Base-by-base conservation (phyloP, 1,284 basidiomycete species). In the Tilletia walkeri region DNA sequence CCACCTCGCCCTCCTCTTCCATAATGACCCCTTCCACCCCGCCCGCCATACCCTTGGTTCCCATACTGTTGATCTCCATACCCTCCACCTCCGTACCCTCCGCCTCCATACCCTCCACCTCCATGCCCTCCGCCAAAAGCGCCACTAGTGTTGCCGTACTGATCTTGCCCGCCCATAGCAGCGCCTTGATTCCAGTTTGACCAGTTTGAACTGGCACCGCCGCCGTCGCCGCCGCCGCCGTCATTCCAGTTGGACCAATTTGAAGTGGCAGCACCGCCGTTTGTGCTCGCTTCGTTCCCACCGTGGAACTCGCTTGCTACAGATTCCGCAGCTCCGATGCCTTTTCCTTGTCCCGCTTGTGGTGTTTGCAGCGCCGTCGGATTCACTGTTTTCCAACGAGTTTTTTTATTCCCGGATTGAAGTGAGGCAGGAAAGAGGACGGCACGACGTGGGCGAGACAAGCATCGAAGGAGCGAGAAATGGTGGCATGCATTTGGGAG, bases 1-100 rank as follows among this genome's bases (percentile, higher is more conserved):
- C 63, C 38, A 24, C 47, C 47, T 48, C 38, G 7, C 34, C 63
- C 65, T 50, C 65, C 45, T 34, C 65, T 24, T 6, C 45, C 65
- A 38, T 66, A 66, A 7, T 34, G 30, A 24, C 49, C 49, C 30
- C 65, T 4, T 66, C 36, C 20, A 30, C 49, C 45, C 49, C 65
- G 36, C 3, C 65, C 49, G 18, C 47, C 47, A 24, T 38, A 47
- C 3, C 41, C 48, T 54, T 34, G 9, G 45, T 6, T 47, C 9
- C 66, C 34, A 34, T 38, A 50, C 12, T n/a, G n/a, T 24, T 45
- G 38, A 38, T 47, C 41, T 67, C 54, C 66, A 18, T 36, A n/a
- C n/a, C 38, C 38, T 14, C 38, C 65, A 6, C 24, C 30, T 14
- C 66, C 18, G 49, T 56, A 39, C n/a, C 66, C 54, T 24, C 41